These are phyloP conservation scores for Amaranthus palmeri DNA, from an alignment of 148 eudicot genomes.

Conservation along the genomic window DNA sequence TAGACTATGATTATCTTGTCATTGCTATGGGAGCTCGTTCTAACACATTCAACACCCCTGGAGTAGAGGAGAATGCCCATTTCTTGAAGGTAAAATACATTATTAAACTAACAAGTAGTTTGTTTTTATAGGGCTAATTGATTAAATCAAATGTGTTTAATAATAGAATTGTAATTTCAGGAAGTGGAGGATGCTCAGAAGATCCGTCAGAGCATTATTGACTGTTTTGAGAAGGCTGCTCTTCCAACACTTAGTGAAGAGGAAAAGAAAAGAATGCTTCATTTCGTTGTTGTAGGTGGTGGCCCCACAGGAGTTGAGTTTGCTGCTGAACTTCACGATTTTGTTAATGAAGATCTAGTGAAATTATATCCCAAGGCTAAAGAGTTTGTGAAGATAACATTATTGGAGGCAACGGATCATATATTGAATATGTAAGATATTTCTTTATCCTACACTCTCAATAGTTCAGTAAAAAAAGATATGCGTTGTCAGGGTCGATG, in stretches of 20 bases:
- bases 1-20: conserved; percentile 75
- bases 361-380: conserved; percentile 50
- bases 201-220: conserved; percentile 49
- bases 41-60: conserved; percentile 75
- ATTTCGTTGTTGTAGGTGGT: conserved; percentile 69
- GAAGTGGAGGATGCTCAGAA: conserved; percentile 71
- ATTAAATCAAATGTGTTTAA: background rate
- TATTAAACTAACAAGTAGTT: background rate
- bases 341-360: conserved; percentile 51
- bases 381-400: conserved; percentile 50
- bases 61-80: conserved; percentile 62
- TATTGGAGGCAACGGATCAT: conserved; percentile 70
- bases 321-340: conserved; percentile 71
- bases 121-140: background rate
- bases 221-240: conserved; percentile 59
- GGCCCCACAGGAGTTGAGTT: conserved; percentile 79
- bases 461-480: background rate
- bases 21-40: conserved; percentile 61
- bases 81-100: conserved; percentile 56
- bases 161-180: conserved; percentile 20
- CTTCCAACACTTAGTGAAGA: conserved; percentile 58
- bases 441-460: background rate
- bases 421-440: conserved; percentile 56
- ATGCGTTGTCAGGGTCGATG: background rate
- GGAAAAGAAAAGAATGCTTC: conserved; percentile 54